Base-by-base conservation (phyloP, 2,329 filamentous ascomycete species). In the Sporothrix sp. region DNA sequence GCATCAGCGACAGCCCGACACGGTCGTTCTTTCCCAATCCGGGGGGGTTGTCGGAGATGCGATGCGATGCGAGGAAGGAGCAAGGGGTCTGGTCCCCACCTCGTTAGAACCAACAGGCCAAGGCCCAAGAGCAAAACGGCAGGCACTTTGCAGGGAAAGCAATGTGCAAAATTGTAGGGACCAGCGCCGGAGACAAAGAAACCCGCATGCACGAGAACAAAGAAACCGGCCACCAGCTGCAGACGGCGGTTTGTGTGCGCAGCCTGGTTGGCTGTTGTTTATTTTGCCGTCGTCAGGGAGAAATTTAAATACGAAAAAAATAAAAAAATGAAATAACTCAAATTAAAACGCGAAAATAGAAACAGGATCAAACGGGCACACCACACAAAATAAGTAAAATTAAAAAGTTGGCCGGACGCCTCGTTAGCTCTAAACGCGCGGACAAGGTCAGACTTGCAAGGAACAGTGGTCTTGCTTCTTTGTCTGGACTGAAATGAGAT, bases 171-270 rank as follows among this genome's bases (percentile, higher is more conserved):
- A 33, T 44, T 14, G 42, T n/a, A 11, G 7, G 27, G 18, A 11
- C 40, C 32, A n/a, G 11, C 18, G 18, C 28, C 14, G 16, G 7
- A 30, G 23, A 45, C 43, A 45, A 45, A 45, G 43, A 45, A 45
- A 35, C 14, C 30, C 8, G 25, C 30, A 45, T 45, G 43, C 30
- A 45, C 20, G 43, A 45, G 43, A 45, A 45, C 43, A 45, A 45
- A 45, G 43, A 45, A 45, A 45, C 7, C 25, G 7, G 14, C 30
- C 33, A 20, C 30, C 33, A 23, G 30, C 30, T 45, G 43, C 30
- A 45, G 20, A 45, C 18, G 30, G n/a, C n/a, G n/a, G n/a, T n/a
- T n/a, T n/a, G n/a, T n/a, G n/a, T n/a, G n/a, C n/a, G n/a, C n/a
- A n/a, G n/a, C n/a, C n/a, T n/a, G n/a, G n/a, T n/a, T n/a, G n/a